Evolutionary conservation across 2,329 filamentous ascomycete genomes (phyloP).

Genomic region (Amphichorda felina): DNA sequence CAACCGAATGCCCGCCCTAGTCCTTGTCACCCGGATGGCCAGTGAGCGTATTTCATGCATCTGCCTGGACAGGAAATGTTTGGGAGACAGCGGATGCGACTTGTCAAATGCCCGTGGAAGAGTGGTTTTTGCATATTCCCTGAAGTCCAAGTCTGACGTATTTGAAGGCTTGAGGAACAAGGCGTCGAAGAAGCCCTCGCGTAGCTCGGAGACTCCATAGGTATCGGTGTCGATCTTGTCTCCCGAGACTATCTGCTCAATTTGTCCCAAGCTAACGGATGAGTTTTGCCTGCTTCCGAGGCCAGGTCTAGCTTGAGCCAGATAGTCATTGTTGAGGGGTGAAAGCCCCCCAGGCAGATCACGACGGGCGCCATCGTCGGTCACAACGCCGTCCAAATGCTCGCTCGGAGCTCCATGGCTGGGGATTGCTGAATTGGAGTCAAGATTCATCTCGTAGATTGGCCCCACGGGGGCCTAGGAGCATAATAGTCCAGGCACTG

Average conservation of each 20-base stretch:
- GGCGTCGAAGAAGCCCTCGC: conserved; percentile 36
- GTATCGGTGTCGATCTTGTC: conserved; percentile 23
- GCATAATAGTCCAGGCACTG: too few relatives aligned
- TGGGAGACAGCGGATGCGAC: conserved; percentile 31
- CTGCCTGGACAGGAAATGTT: conserved; percentile 34
- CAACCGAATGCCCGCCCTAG: conserved; percentile 37
- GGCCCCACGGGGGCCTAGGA: too few relatives aligned
- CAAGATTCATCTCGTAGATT: too few relatives aligned
- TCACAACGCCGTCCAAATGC: too few relatives aligned
- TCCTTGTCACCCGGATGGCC: conserved; percentile 17
- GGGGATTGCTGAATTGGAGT: too few relatives aligned
- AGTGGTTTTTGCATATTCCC: conserved; percentile 27
- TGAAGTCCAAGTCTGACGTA: conserved; percentile 13
- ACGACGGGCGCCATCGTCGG: too few relatives aligned
- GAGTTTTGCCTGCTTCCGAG: conserved; percentile 13
- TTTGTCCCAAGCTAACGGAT: conserved; percentile 16
- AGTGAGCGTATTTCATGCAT: conserved; percentile 30
- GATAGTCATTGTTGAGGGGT: conserved; percentile 5
- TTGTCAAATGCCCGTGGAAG: conserved; percentile 34
- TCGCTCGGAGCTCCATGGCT: too few relatives aligned
- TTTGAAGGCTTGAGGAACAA: conserved; percentile 30
- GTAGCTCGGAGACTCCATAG: conserved; percentile 28
- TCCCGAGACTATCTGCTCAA: conserved; percentile 19
- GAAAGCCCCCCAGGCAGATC: too few relatives aligned
- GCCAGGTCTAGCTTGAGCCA: conserved; percentile 4